Percentiles rank a stretch among this genome's conserved stretches.
These are phyloP conservation scores for Kockiozyma suomiensis DNA, from an alignment of 805 yeast genomes.

Conservation along the genomic window DNA sequence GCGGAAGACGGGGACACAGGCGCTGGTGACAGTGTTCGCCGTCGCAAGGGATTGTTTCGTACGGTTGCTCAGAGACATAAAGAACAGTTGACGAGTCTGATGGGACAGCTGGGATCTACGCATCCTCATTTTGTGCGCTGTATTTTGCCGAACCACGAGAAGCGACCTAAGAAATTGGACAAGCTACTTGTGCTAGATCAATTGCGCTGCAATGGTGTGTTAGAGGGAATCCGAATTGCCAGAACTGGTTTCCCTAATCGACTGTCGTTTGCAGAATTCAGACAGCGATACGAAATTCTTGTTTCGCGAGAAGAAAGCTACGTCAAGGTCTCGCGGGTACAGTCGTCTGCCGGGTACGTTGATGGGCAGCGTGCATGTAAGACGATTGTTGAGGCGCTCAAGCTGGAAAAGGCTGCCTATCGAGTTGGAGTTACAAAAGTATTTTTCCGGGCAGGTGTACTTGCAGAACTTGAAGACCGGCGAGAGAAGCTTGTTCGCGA, in stretches of 20 bases:
- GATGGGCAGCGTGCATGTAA: conserved; percentile 70
- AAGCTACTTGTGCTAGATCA: conserved; percentile 81
- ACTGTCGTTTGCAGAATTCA: conserved; percentile 79
- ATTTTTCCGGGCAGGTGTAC: conserved; percentile 74
- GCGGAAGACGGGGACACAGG: conserved; percentile 39
- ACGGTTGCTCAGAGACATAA: conserved; percentile 90
- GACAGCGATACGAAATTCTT: conserved; percentile 71
- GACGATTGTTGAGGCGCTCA: conserved; percentile 61
- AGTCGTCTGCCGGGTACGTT: conserved; percentile 33
- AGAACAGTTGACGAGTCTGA: conserved; percentile 72
- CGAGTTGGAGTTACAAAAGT: conserved; percentile 72
- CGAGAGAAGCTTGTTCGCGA: conserved; percentile 66
- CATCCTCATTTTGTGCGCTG: conserved; percentile 98
- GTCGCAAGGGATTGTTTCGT: conserved; percentile 53
- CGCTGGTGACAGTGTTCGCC: conserved; percentile 32
- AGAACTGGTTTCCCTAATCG: conserved; percentile 97
- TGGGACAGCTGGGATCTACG: conserved; percentile 73
- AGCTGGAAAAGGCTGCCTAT: conserved; percentile 61
- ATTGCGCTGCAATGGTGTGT: conserved; percentile 92
- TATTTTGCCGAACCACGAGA: conserved; percentile 82
- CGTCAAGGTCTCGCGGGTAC: not conserved
- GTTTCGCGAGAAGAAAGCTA: conserved; percentile 47
- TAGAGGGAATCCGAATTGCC: conserved; percentile 96
- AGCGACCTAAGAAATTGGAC: conserved; percentile 70
- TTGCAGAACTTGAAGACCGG: conserved; percentile 74